Percentiles rank a stretch among this genome's conserved stretches.
Evolutionary conservation across 768 basidiomycete genomes (phyloP).

Genomic region (Panellus pusillus): DNA sequence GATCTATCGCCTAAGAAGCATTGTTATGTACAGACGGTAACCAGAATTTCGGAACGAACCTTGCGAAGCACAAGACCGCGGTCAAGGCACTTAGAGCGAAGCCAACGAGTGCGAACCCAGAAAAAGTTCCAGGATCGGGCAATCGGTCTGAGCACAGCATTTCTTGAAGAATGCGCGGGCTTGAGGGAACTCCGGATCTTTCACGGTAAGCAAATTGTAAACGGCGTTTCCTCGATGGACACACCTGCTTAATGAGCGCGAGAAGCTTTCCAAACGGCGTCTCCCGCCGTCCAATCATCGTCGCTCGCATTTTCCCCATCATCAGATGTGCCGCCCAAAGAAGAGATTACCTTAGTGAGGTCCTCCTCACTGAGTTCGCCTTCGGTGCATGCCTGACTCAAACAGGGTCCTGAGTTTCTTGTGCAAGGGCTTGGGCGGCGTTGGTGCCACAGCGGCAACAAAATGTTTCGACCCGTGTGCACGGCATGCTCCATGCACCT

Average conservation of each 20-base stretch:
- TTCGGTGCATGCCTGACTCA: no score
- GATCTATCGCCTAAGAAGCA: constrained; percentile 19
- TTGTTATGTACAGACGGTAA: constrained; percentile 20
- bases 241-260: constrained; percentile 5
- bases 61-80: constrained; percentile 2
- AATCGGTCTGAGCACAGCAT: constrained; percentile 7
- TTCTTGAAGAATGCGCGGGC: constrained; percentile 16
- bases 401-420: constrained; percentile 9
- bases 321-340: no score
- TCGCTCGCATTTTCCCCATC: not conserved
- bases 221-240: no score
- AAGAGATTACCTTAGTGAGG: no score
- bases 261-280: constrained; percentile 1
- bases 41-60: constrained; percentile 18
- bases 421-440: constrained; percentile 2
- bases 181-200: constrained; percentile 22
- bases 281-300: not conserved
- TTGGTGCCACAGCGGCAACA: constrained; percentile 7
- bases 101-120: constrained; percentile 22
- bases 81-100: constrained; percentile 19
- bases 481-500: constrained; percentile 21
- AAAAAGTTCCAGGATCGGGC: constrained; percentile 12
- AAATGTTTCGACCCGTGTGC: constrained; percentile 15
- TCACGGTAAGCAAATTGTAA: not conserved
- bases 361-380: no score